These are phyloP conservation scores for Teunomyces atbi DNA, from an alignment of 805 yeast genomes.

Conservation along the genomic window DNA sequence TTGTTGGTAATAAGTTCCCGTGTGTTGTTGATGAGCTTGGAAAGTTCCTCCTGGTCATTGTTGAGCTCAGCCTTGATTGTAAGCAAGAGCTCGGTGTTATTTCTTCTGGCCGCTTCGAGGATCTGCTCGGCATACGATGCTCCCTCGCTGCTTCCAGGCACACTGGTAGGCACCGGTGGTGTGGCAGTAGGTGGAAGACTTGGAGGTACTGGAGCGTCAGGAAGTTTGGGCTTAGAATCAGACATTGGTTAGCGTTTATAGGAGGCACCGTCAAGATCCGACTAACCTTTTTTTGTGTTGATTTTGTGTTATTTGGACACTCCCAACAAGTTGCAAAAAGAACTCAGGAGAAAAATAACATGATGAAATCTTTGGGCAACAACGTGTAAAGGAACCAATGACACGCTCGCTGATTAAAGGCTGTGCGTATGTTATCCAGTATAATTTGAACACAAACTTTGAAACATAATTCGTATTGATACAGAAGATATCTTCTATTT, in stretches of 20 bases:
- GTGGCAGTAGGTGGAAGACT: neutral
- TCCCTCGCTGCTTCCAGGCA: slow-evolving; percentile 37
- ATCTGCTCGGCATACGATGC: slow-evolving; percentile 76
- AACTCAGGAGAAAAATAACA: neutral
- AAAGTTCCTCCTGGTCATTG: slow-evolving; percentile 38
- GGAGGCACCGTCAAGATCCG: slow-evolving; percentile 3
- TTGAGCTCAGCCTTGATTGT: slow-evolving; percentile 48
- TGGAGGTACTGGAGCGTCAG: neutral
- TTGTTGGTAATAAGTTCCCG: slow-evolving; percentile 71
- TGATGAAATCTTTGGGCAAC: too few relatives aligned
- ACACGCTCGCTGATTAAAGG: too few relatives aligned
- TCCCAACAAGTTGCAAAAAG: neutral
- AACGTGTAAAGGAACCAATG: too few relatives aligned
- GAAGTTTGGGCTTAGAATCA: neutral
- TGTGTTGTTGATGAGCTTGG: slow-evolving; percentile 61
- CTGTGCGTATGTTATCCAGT: too few relatives aligned
- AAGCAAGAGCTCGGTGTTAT: slow-evolving; percentile 73
- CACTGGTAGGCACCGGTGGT: slow-evolving; percentile 1
- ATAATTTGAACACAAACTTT: too few relatives aligned
- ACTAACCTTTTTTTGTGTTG: neutral
- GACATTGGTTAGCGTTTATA: neutral
- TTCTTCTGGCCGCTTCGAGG: slow-evolving; percentile 83
- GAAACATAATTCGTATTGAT: too few relatives aligned
- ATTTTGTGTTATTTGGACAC: slow-evolving; percentile 1
- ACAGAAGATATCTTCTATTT: too few relatives aligned